These are phyloP conservation scores for Penstemon newberryi DNA, from an alignment of 257 asterid species.

Conservation along the genomic window DNA sequence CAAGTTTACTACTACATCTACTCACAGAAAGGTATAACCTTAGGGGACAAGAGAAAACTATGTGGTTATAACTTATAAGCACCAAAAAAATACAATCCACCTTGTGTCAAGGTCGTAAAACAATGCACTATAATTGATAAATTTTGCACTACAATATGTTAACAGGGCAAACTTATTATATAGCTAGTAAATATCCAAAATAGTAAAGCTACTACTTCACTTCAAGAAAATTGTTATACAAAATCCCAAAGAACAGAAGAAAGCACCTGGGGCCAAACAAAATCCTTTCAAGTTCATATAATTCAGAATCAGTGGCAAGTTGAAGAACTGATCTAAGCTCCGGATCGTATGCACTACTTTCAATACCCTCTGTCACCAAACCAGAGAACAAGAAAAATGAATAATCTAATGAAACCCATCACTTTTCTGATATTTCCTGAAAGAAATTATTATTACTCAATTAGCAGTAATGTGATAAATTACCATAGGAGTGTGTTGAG, in stretches of 20 bases:
- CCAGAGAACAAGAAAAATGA: neutral
- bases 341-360: conserved; percentile 48
- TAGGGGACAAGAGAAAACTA: too few relatives aligned
- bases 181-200: conserved; percentile 9
- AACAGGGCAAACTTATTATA: neutral
- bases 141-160: neutral
- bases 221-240: neutral
- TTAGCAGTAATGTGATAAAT: conserved; percentile 21
- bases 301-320: conserved; percentile 85
- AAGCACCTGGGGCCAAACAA: conserved; percentile 85
- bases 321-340: conserved; percentile 82
- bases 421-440: neutral
- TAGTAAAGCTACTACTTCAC: neutral
- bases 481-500: conserved; percentile 47
- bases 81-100: conserved; percentile 6
- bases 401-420: conserved; percentile 9
- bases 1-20: too few relatives aligned
- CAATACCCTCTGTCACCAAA: conserved; percentile 42
- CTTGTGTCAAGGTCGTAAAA: conserved; percentile 7
- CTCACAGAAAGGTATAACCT: too few relatives aligned
- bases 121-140: neutral
- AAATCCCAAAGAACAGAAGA: neutral
- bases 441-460: too few relatives aligned
- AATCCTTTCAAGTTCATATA: conserved; percentile 74
- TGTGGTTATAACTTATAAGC: conserved; percentile 15